phyloP scores from a whole-genome alignment of 2,329 filamentous ascomycete species.

The Phyllosticta ampelicida region DNA sequence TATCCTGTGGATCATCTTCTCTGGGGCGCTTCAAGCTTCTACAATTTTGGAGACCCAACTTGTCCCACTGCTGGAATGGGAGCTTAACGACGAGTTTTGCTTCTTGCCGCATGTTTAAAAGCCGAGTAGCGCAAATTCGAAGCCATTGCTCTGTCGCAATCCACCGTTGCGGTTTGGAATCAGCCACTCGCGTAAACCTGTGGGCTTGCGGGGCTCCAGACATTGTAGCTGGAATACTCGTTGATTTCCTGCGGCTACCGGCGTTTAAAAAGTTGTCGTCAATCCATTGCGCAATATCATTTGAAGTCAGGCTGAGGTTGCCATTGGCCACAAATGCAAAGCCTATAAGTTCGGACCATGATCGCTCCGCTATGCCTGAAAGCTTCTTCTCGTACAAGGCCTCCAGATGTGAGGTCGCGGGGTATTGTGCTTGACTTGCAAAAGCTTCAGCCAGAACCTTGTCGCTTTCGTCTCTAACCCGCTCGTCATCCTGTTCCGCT shows the following conservation, averaged over 20 bases:
- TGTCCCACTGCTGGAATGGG: not conserved
- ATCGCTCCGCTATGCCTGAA: not conserved
- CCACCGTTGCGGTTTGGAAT: not conserved
- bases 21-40: too few relatives aligned
- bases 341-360: slow-evolving; percentile 6
- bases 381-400: not conserved
- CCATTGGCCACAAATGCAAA: slow-evolving; percentile 3
- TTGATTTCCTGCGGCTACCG: not conserved
- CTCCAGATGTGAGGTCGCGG: not conserved
- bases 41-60: not conserved
- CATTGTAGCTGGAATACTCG: not conserved
- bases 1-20: too few relatives aligned
- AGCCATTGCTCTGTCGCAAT: not conserved
- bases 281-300: slow-evolving; percentile 4
- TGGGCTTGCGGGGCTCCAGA: not conserved
- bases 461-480: too few relatives aligned
- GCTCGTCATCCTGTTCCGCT: too few relatives aligned
- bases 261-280: slow-evolving; percentile 1
- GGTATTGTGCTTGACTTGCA: too few relatives aligned
- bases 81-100: not conserved
- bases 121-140: not conserved
- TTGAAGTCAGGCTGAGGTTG: slow-evolving; percentile 4
- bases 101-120: not conserved
- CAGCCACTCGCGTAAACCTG: not conserved
- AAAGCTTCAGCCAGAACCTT: too few relatives aligned